These are phyloP conservation scores for Leccinum insigne DNA, from an alignment of 1,284 basidiomycete genomes.

Conservation along the genomic window DNA sequence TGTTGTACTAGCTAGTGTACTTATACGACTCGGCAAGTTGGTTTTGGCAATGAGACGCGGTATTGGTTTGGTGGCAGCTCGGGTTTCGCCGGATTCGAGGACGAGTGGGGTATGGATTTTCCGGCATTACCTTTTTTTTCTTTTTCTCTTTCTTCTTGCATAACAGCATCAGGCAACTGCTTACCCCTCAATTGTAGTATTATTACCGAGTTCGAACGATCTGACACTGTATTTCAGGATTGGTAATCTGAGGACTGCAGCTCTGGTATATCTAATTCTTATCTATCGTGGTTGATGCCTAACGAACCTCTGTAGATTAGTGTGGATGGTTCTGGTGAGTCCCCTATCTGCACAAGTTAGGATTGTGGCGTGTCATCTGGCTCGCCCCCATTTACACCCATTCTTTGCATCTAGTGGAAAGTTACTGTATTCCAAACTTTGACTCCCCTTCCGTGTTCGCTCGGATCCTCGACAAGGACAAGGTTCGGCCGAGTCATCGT, in stretches of 20 bases:
- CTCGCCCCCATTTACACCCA: neutral
- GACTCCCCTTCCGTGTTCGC: conserved; percentile 93
- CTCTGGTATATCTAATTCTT: conserved; percentile 47
- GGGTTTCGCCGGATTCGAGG: too few relatives aligned
- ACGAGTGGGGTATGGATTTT: too few relatives aligned
- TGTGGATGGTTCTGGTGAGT: conserved; percentile 76
- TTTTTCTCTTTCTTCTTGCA: too few relatives aligned
- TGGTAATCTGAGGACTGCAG: conserved; percentile 79
- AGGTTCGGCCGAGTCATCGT: conserved; percentile 37
- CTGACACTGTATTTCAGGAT: conserved; percentile 48
- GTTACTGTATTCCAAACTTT: conserved; percentile 91
- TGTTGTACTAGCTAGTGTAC: too few relatives aligned
- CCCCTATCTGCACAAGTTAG: neutral
- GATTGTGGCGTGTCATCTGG: neutral
- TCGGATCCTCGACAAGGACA: conserved; percentile 82
- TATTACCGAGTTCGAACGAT: neutral
- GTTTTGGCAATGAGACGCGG: too few relatives aligned
- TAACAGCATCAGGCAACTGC: too few relatives aligned
- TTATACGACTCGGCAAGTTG: too few relatives aligned
- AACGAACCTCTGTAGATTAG: conserved; percentile 48
- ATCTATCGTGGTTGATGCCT: conserved; percentile 8
- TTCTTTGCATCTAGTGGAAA: conserved; percentile 59
- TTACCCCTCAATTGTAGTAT: too few relatives aligned
- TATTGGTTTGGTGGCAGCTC: conserved; percentile 20
- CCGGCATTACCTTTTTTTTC: too few relatives aligned